These are phyloP conservation scores for Thraustochytrium sp. DNA, from an alignment of 352 stramenopile species.

Conservation along the genomic window DNA sequence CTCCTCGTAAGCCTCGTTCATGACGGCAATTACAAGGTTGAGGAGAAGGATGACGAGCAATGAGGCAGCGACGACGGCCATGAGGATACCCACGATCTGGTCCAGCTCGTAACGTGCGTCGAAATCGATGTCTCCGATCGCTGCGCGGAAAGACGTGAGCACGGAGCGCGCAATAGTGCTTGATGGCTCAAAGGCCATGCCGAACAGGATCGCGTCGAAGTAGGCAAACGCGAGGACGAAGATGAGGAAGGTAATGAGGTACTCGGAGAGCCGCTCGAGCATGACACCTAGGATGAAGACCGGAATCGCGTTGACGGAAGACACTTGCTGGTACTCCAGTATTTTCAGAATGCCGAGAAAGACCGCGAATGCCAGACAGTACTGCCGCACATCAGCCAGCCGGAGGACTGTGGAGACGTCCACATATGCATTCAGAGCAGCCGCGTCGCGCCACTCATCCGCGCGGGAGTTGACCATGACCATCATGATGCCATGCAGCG, in stretches of 20 bases:
- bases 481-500: neutral
- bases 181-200: neutral
- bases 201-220: conserved; percentile 31
- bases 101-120: conserved; percentile 27
- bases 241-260: conserved; percentile 40
- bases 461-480: neutral
- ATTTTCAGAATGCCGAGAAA: conserved; percentile 45
- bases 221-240: conserved; percentile 42
- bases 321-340: conserved; percentile 42
- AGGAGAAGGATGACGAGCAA: conserved; percentile 41
- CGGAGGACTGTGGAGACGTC: conserved; percentile 26
- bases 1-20: conserved; percentile 45
- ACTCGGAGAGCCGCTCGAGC: neutral
- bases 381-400: neutral
- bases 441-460: neutral
- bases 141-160: neutral
- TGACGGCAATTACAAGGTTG: conserved; percentile 44
- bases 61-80: conserved; percentile 7
- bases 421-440: neutral
- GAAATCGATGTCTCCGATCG: conserved; percentile 41
- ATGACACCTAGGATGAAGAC: conserved; percentile 45
- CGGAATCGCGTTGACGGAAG: conserved; percentile 24
- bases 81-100: conserved; percentile 2
- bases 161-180: conserved; percentile 12
- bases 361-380: conserved; percentile 23